phyloP scores from a whole-genome alignment of 1,139 yeast genomes.

The Chernovozyma sophiae-reginae region DNA sequence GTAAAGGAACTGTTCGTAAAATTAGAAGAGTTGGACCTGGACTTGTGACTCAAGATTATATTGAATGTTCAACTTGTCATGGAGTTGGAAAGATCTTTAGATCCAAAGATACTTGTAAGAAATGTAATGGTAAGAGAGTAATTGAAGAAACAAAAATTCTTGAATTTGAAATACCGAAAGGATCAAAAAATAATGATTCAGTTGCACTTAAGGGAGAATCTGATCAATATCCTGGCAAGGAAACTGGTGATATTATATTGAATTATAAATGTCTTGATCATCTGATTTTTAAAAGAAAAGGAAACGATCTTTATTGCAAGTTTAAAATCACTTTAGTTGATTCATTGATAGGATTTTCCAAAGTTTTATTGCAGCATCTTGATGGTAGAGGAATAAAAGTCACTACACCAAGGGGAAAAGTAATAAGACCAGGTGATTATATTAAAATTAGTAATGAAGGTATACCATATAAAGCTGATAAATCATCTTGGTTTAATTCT shows the following conservation, averaged over 20 bases:
- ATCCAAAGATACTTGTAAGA: conserved; percentile 70
- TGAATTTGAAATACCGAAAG: conserved; percentile 75
- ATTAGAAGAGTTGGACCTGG: conserved; percentile 75
- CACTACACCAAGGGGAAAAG: conserved; percentile 69
- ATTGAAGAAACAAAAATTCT: conserved; percentile 67
- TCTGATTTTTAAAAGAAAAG: conserved; percentile 51
- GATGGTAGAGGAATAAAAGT: conserved; percentile 74
- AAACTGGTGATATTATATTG: conserved; percentile 76
- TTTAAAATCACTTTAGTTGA: conserved; percentile 68
- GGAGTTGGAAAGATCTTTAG: conserved; percentile 67
- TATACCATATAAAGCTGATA: conserved; percentile 58
- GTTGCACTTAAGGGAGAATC: conserved; percentile 67
- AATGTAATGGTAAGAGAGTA: conserved; percentile 64
- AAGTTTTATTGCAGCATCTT: conserved; percentile 64
- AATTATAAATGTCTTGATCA: conserved; percentile 48
- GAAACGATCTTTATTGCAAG: conserved; percentile 60
- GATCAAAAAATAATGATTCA: conserved; percentile 59
- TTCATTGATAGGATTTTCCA: conserved; percentile 76
- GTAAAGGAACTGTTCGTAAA: conserved; percentile 61
- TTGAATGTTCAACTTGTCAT: conserved; percentile 64
- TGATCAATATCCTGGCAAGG: conserved; percentile 71
- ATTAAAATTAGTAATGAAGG: conserved; percentile 75
- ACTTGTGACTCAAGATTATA: conserved; percentile 58
- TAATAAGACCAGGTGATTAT: conserved; percentile 72
- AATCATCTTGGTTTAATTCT: conserved; percentile 31